Percentiles rank a stretch among this genome's conserved stretches.
Evolutionary conservation across 108 stramenopile species (phyloP).

Genomic region (Chaetoceros muelleri): DNA sequence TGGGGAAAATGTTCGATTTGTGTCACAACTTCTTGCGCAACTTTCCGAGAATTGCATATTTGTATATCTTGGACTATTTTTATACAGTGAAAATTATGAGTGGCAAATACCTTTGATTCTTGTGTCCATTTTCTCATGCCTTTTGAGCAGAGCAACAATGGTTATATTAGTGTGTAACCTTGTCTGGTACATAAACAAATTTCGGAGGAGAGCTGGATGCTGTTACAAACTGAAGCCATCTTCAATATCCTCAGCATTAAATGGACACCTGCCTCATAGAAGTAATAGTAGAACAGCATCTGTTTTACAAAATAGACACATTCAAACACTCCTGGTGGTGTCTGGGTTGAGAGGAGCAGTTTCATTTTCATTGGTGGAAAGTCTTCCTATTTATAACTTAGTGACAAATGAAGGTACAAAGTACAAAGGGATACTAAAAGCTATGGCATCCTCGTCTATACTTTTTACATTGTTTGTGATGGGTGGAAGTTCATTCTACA

Average conservation of each 20-base stretch:
- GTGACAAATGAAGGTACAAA: constrained; percentile 63
- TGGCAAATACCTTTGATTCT: constrained; percentile 58
- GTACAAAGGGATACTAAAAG: constrained; percentile 75
- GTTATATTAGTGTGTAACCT: constrained; percentile 51
- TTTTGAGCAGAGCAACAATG: constrained; percentile 68
- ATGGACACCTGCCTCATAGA: background rate
- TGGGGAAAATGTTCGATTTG: constrained; percentile 64
- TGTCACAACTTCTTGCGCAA: constrained; percentile 67
- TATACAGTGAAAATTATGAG: constrained; percentile 75
- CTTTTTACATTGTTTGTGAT: constrained; percentile 77
- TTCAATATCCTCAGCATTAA: no score
- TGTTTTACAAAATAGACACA: constrained; percentile 57
- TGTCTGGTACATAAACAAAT: constrained; percentile 50
- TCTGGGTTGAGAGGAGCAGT: constrained; percentile 83
- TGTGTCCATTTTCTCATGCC: constrained; percentile 59
- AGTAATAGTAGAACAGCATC: constrained; percentile 27
- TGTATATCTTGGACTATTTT: constrained; percentile 80
- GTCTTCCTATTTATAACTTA: constrained; percentile 71
- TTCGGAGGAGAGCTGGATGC: constrained; percentile 27
- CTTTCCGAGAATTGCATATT: constrained; percentile 88
- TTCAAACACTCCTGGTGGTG: constrained; percentile 79
- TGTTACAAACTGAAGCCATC: constrained; percentile 13
- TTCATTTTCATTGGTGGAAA: constrained; percentile 84
- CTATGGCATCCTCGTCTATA: constrained; percentile 80
- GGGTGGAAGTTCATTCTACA: constrained; percentile 68